A percentile compares a stretch with the other conserved stretches of the same genome.
Evolutionary conservation across 2,329 filamentous ascomycete species (phyloP).

Genomic region (Pseudogymnoascus sp.): DNA sequence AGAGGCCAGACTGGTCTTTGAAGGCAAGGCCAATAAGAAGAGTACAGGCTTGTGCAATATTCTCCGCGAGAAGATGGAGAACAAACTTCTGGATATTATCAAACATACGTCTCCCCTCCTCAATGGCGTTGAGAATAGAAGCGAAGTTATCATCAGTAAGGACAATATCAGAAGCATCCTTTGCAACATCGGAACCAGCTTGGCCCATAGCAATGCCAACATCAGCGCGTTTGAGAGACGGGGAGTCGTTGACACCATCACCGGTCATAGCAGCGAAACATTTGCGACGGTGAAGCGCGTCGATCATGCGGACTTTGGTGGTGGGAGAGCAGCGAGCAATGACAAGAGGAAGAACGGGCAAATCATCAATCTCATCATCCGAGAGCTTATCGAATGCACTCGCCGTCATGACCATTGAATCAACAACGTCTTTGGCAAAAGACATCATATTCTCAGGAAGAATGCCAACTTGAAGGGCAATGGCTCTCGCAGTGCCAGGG

Average conservation of each 20-base stretch:
- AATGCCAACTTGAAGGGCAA: slow-evolving; percentile 72
- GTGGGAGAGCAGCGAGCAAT: slow-evolving; percentile 77
- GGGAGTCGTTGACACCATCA: slow-evolving; percentile 91
- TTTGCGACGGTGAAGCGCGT: slow-evolving; percentile 69
- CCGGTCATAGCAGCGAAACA: slow-evolving; percentile 89
- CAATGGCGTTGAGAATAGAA: slow-evolving; percentile 64
- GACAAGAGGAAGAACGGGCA: slow-evolving; percentile 69
- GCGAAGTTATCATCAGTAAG: slow-evolving; percentile 85
- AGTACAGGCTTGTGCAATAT: slow-evolving; percentile 75
- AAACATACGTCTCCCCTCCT: slow-evolving; percentile 60
- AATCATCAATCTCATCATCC: slow-evolving; percentile 65
- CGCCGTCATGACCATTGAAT: slow-evolving; percentile 64
- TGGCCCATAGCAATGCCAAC: slow-evolving; percentile 76
- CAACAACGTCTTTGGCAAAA: slow-evolving; percentile 53
- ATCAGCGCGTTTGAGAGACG: slow-evolving; percentile 77
- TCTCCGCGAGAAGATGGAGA: slow-evolving; percentile 68
- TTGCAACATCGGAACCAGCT: slow-evolving; percentile 65
- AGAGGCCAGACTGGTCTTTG: slow-evolving; percentile 61
- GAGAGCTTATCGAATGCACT: slow-evolving; percentile 70
- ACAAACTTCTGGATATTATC: slow-evolving; percentile 76
- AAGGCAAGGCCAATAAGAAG: slow-evolving; percentile 76
- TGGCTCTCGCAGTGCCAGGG: slow-evolving; percentile 67
- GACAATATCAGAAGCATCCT: slow-evolving; percentile 80
- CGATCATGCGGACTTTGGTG: slow-evolving; percentile 87
- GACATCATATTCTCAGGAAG: slow-evolving; percentile 54